Evolutionary conservation across 2,329 filamentous ascomycete genomes (phyloP).

Genomic region (Aspergillus arachidicola): DNA sequence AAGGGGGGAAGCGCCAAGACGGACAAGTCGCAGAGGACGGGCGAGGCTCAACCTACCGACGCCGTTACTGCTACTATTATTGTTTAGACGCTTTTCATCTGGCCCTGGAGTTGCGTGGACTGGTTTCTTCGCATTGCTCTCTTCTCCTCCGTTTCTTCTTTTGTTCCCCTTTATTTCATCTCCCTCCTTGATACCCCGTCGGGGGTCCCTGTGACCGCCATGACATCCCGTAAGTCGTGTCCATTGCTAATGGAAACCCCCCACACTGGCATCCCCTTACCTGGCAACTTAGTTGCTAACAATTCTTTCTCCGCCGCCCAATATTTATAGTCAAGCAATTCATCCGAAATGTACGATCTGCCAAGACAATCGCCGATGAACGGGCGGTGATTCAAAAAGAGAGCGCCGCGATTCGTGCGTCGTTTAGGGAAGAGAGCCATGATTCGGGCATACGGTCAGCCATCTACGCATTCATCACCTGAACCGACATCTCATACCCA

Average conservation of each 20-base stretch:
- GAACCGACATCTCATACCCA: conserved; percentile 26
- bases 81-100: conserved; percentile 2
- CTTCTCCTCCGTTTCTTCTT: conserved; percentile 14
- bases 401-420: conserved; percentile 94
- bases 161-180: conserved; percentile 13
- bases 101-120: conserved; percentile 10
- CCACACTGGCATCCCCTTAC: conserved; percentile 20
- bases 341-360: conserved; percentile 97
- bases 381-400: conserved; percentile 98
- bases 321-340: conserved; percentile 86
- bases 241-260: conserved; percentile 19
- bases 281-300: conserved; percentile 23
- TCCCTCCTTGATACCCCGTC: conserved; percentile 27
- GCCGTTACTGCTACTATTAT: conserved; percentile 4
- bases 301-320: conserved; percentile 9
- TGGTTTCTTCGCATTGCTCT: conserved; percentile 25
- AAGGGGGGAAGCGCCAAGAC: conserved; percentile 15
- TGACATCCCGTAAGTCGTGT: conserved; percentile 58
- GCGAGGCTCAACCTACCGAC: conserved; percentile 18
- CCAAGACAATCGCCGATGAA: conserved; percentile 98
- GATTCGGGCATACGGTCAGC: conserved; percentile 86
- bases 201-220: conserved; percentile 56
- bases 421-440: conserved; percentile 94
- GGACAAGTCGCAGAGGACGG: conserved; percentile 22
- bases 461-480: conserved; percentile 14